Base-by-base conservation (phyloP, 2,329 filamentous ascomycete genomes). In the Alternaria rosae region DNA sequence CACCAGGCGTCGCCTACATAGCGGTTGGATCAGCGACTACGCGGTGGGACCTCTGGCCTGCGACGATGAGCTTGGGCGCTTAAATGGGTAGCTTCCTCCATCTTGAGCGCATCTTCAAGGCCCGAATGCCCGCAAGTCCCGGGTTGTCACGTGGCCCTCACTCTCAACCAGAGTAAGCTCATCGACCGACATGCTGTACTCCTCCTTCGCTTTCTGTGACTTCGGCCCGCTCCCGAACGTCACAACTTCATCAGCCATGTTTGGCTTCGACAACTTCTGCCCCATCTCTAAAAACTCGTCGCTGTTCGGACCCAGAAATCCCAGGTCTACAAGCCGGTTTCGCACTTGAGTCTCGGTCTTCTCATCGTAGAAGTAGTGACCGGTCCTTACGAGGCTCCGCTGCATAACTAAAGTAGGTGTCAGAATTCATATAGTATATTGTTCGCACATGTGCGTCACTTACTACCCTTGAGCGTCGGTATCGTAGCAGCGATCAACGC, bases 401-500 rank as follows among this genome's bases (percentile, higher is more conserved):
- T 72, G 64, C 54, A 72, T 59, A 23, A 73, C 70, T 38, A 11
- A 17, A 3, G 2, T 6, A 38, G 8, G 35, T 38, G 35, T 38
- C 35, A 38, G n/a, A 11, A 11, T 0, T 17, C 1, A 1, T 11
- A 15, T 38, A 6, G 9, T 0, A 2, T 3, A 38, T 4, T 1
- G 35, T 38, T 17, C 35, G 9, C 35, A 38, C 11, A 3, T 0
- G 35, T 38, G 32, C 11, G 1, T 38, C 4, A 38, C 35, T 38
- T 38, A 38, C 35, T 38, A 20, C 45, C 50, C 63, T 73, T 72
- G 35, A 75, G 59, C 23, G 71, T 75, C 17, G 73, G 73, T 13
- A 74, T 66, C 15, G 66, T 74, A 12, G 73, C 73, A 5, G 68
- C 73, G 26, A 74, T 70, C n/a, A 74, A 59, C 10, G 67, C 73